A percentile compares a stretch with the other conserved stretches of the same genome.
phyloP scores from a whole-genome alignment of 139 green algal genomes.

The Chloropicon primus region DNA sequence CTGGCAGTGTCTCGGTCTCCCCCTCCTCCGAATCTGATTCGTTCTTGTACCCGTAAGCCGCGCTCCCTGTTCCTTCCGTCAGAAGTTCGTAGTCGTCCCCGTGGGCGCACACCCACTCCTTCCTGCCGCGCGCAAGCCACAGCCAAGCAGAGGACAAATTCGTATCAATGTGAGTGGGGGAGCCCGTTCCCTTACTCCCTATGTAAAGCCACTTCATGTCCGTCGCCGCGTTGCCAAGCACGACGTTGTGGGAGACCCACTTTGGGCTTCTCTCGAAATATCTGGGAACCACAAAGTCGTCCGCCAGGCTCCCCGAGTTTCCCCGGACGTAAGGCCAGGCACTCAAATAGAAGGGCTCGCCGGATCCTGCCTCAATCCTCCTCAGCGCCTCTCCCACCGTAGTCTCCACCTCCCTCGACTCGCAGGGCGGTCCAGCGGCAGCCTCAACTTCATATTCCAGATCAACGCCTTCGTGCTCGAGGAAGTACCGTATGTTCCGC shows the following conservation, averaged over 20 bases:
- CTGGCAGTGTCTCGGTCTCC: neutral
- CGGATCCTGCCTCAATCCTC: neutral
- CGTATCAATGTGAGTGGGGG: neutral
- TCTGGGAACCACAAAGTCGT: neutral
- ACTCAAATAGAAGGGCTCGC: neutral
- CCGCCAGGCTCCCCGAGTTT: neutral
- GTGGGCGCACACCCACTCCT: neutral
- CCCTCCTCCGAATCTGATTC: neutral
- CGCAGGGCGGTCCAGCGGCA: too few relatives aligned
- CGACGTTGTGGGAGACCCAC: neutral
- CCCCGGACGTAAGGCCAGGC: neutral
- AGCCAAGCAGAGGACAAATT: neutral
- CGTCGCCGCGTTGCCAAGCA: neutral
- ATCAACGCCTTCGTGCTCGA: neutral
- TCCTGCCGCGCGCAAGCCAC: neutral
- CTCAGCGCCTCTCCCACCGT: neutral
- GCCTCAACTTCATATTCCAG: neutral
- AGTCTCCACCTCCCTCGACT: neutral
- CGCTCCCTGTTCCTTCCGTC: neutral
- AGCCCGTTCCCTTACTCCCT: neutral
- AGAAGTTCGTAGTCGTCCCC: neutral
- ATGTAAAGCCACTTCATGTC: neutral
- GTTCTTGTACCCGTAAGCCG: neutral
- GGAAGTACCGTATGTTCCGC: neutral
- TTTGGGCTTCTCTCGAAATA: neutral